phyloP scores from a whole-genome alignment of 2,329 filamentous ascomycete genomes.

The Cytospora paraplurivora region DNA sequence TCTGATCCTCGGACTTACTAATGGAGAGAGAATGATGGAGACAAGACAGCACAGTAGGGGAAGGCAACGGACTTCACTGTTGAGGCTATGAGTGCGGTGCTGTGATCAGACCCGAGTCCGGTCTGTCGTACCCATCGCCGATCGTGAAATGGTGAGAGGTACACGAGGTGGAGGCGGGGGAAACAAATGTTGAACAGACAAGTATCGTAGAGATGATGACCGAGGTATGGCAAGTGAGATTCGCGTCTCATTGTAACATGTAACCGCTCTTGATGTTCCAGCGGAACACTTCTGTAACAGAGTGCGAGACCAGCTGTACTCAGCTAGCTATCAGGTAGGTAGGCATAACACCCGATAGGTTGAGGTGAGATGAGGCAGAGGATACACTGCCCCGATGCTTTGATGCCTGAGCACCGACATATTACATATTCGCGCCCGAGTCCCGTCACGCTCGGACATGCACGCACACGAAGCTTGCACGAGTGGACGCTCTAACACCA shows the following conservation, averaged over 20 bases:
- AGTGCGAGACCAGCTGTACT: not conserved
- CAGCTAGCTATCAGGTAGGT: not conserved
- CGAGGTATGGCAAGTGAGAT: not conserved
- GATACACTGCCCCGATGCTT: not conserved
- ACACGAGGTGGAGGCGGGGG: too few relatives aligned
- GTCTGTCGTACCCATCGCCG: too few relatives aligned
- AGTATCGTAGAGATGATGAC: too few relatives aligned
- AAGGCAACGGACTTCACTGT: conserved; percentile 9
- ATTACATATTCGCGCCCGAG: not conserved
- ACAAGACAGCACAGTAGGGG: not conserved
- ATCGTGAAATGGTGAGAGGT: too few relatives aligned
- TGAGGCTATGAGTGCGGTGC: conserved; percentile 11
- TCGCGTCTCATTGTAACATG: not conserved
- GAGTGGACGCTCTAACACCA: conserved; percentile 2
- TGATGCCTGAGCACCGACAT: not conserved
- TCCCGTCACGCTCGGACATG: not conserved
- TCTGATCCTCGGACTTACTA: not conserved
- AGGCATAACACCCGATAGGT: not conserved
- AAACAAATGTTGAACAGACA: conserved; percentile 3
- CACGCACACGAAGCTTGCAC: not conserved
- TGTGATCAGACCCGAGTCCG: not conserved
- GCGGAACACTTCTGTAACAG: too few relatives aligned
- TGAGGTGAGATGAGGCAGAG: not conserved
- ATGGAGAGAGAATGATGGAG: not conserved
- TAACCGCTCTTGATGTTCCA: too few relatives aligned